Evolutionary conservation across 805 yeast species (phyloP).

Genomic region (Ogataea henricii): DNA sequence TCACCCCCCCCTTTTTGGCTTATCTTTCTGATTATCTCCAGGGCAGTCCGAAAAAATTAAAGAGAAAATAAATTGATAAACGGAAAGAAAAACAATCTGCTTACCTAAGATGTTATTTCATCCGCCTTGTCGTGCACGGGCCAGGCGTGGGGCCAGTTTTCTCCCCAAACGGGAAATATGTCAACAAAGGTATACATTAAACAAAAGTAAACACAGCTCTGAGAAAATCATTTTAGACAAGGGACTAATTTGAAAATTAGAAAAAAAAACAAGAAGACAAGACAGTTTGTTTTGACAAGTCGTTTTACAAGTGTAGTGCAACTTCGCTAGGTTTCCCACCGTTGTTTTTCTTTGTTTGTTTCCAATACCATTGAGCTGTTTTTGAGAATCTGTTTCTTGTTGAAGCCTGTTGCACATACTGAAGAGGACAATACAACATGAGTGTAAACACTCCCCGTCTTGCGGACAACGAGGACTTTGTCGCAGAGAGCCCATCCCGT

Average conservation of each 20-base stretch:
- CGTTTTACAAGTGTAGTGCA: too few species aligned
- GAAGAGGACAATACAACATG: not conserved
- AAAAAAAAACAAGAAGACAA: not conserved
- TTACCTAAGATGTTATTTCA: too few species aligned
- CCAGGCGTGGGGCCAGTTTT: not conserved
- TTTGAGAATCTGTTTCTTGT: too few species aligned
- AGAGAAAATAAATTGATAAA: not conserved
- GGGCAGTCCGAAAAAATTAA: not conserved
- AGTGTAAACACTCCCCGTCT: constrained; percentile 6
- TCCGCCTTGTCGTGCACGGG: not conserved
- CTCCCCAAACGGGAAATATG: constrained; percentile 1
- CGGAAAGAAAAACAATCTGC: not conserved
- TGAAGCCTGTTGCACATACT: not conserved
- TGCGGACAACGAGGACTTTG: not conserved
- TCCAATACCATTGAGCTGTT: too few species aligned
- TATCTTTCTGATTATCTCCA: not conserved
- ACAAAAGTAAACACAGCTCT: constrained; percentile 8
- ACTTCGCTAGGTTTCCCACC: not conserved
- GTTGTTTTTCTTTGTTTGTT: not conserved
- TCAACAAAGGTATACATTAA: not conserved
- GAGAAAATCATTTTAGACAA: not conserved
- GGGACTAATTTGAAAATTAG: not conserved
- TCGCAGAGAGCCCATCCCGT: not conserved
- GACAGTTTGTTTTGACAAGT: not conserved
- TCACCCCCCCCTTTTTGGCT: not conserved